Evolutionary conservation across 352 stramenopile genomes (phyloP).

Genomic region (Phytophthora tentaculata): DNA sequence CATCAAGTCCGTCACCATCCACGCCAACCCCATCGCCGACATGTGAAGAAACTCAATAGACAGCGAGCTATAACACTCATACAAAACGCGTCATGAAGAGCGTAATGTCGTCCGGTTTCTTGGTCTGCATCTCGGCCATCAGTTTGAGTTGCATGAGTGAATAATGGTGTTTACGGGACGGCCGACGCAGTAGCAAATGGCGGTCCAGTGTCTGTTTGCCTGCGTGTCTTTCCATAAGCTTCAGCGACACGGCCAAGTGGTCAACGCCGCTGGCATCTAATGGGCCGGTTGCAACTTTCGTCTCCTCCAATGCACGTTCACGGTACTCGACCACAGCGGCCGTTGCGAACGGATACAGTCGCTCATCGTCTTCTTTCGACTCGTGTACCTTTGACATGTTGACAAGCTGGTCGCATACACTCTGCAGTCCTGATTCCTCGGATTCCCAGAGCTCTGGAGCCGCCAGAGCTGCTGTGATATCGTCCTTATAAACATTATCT

Average conservation of each 20-base stretch:
- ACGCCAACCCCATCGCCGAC: conserved; percentile 93
- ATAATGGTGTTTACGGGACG: conserved; percentile 73
- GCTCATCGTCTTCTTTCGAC: conserved; percentile 11
- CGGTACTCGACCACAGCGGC: conserved; percentile 70
- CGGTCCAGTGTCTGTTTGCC: conserved; percentile 58
- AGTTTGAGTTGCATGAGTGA: conserved; percentile 68
- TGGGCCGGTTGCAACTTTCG: conserved; percentile 12
- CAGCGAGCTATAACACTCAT: conserved; percentile 13
- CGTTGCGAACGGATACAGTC: conserved; percentile 70
- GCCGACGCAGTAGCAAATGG: conserved; percentile 57
- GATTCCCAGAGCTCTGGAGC: conserved; percentile 31
- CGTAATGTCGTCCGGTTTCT: conserved; percentile 85
- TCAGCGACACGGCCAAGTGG: conserved; percentile 54
- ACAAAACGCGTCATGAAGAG: conserved; percentile 70
- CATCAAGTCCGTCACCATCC: conserved; percentile 90
- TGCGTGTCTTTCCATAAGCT: conserved; percentile 60
- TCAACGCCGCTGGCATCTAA: conserved; percentile 38
- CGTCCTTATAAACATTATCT: conserved; percentile 86
- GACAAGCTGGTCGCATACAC: conserved; percentile 62
- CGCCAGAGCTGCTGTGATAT: conserved; percentile 45
- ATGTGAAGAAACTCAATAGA: conserved; percentile 35
- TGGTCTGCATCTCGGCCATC: conserved; percentile 78
- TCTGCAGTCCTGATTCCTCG: conserved; percentile 40
- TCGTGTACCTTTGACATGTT: conserved; percentile 47
- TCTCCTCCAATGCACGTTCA: conserved; percentile 53